Evolutionary conservation across 2,329 filamentous ascomycete species (phyloP), one percentile per base, ranked within the genome.

Genomic region (Aspergillus sp.): DNA sequence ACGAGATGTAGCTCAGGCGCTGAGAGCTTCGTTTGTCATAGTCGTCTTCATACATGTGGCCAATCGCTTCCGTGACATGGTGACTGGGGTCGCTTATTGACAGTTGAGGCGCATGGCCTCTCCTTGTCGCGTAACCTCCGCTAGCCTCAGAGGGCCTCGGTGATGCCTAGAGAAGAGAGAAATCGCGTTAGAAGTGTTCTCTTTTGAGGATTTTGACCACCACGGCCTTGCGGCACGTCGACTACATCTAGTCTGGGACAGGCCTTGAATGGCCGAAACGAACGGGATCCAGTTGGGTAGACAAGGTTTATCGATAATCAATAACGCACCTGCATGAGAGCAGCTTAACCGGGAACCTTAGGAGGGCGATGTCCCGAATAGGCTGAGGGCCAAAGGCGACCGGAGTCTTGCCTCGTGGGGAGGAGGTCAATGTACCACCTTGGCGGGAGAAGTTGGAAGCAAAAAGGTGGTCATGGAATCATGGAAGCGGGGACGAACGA

Each of bases 41-140:
- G 61, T 86, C 84, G 67, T 90, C 88, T 65, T 88, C 89, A 74
- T 97, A 96, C 74, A 96, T 83, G 64, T 91, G 91, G 48, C 90
- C 90, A 72, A 96, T 96, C 54, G 91, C 88, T 72, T 96, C 92
- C 52, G 91, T 96, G 69, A 96, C 90, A 82, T 96, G 92, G 75
- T 96, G 91, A 75, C 83, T 91, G 56, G 92, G 88, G 74, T 96
- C 91, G 71, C 89, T 94, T 71, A 96, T 87, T 62, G 83, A 86
- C 56, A 86, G 76, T 62, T 85, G 81, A 57, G 83, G 78, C 60
- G 75, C 75, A 74, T 86, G 84, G 60, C 81, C 81, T 65, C 80
- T 77, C 57, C 80, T 76, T 62, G 75, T 72, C 62, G 79, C 73
- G 71, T 80, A 80, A 66, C 69, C 70, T 66, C 69, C 71, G 61